Base-by-base conservation (phyloP, 257 asterid species). In the Ophiorrhiza pumila region DNA sequence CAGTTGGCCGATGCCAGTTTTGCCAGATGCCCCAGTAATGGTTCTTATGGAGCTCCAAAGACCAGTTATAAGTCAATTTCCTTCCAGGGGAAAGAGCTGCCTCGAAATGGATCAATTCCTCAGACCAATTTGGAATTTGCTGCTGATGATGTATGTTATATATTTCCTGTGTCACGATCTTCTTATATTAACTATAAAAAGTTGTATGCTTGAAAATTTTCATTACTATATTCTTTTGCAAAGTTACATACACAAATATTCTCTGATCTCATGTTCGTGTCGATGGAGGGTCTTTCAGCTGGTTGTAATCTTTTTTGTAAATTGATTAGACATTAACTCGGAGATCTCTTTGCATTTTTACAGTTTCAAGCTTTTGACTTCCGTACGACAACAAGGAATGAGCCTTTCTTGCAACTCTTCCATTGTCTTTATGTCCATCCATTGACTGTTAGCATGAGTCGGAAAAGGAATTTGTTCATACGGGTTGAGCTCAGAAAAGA, bases 321-420 rank as follows among this genome's bases (percentile, higher is more conserved):
- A 58, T 78, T 60, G 71, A 46, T 25, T 20, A 41, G 73, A 7
- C 65, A 73, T 78, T 45, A 31, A 81, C 35, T 57, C 37, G 59
- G 52, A 66, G 61, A 60, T 66, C 32, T 60, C 17, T 35, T 68
- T 61, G 61, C 71, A 69, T 47, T 58, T 85, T 78, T 77, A 37
- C 96, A 95, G 99, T 89, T 90, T 83, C 96, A 92, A 82, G 98
- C 99, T 55, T 95, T 95, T 80, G 99, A 95, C 89, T 95, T 95
- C 75, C 96, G 98, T 81, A 86, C 90, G 52, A 92, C 96, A 22
- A 89, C 96, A 59, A 95, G 98, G 87, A 95, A 92, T 63, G 98
- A 95, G 81, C 99, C 99, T 47, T 95, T 90, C 89, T 83, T 90
- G 86, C 97, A 92, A 84, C 98, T 86, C 81, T 95, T 95, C 79